Conservation (phyloP, 2,329 filamentous ascomycete genomes). For the Elsinoe batatas region DNA sequence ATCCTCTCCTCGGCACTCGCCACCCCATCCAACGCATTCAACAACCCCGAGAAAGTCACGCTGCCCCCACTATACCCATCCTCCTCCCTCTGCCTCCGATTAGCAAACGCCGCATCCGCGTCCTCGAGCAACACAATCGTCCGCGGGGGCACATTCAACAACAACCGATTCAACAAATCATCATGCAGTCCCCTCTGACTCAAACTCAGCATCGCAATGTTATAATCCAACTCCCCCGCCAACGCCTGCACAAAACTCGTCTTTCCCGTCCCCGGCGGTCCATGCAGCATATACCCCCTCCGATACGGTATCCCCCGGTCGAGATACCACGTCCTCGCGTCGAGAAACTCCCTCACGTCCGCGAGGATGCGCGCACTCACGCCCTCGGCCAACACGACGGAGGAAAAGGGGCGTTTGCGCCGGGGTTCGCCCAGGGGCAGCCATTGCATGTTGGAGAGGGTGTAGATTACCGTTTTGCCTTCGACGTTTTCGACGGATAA, state of each 20-base stretch:
- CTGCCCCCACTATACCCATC: slow-evolving; percentile 82
- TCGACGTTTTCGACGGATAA: slow-evolving; percentile 72
- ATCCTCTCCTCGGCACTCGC: slow-evolving; percentile 90
- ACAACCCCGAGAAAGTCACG: slow-evolving; percentile 84
- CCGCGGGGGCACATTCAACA: slow-evolving; percentile 74
- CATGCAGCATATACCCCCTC: slow-evolving; percentile 78
- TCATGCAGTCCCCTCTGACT: slow-evolving; percentile 85
- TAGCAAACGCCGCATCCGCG: slow-evolving; percentile 81
- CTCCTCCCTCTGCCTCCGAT: slow-evolving; percentile 62
- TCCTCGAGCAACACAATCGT: slow-evolving; percentile 81
- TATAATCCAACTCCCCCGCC: slow-evolving; percentile 84
- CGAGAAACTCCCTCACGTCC: slow-evolving; percentile 75
- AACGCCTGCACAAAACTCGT: slow-evolving; percentile 94
- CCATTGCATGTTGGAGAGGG: slow-evolving; percentile 77
- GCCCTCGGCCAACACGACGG: slow-evolving; percentile 75
- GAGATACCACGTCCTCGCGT: slow-evolving; percentile 75
- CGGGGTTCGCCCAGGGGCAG: slow-evolving; percentile 71
- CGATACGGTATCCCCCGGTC: slow-evolving; percentile 92
- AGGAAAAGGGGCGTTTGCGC: slow-evolving; percentile 76
- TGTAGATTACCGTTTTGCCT: slow-evolving; percentile 89
- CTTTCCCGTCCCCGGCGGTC: slow-evolving; percentile 84
- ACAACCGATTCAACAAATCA: slow-evolving; percentile 73
- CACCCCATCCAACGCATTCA: slow-evolving; percentile 68
- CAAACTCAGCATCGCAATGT: slow-evolving; percentile 84
- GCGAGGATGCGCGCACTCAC: slow-evolving; percentile 70